These are phyloP conservation scores for Peronospora farinosa DNA, from an alignment of 352 stramenopile species.

Conservation along the genomic window DNA sequence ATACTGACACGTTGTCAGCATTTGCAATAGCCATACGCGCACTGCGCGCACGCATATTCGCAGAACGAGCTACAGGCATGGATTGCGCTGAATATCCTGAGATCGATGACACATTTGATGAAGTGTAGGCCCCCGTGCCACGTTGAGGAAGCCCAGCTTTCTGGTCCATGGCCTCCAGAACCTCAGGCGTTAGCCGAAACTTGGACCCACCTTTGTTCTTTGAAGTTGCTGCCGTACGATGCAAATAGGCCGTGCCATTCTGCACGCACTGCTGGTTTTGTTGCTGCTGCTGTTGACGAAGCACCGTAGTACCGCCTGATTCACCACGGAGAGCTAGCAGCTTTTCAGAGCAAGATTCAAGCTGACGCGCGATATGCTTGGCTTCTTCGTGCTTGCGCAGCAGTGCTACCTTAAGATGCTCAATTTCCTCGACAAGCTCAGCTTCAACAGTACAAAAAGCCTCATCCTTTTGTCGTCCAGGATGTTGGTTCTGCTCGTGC, in stretches of 20 bases:
- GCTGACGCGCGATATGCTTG: constrained; percentile 52
- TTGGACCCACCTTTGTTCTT: constrained; percentile 28
- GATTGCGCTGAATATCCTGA: constrained; percentile 52
- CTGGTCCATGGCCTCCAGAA: constrained; percentile 52
- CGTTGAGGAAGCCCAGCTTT: constrained; percentile 46
- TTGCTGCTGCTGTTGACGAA: constrained; percentile 12
- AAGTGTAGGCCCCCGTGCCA: constrained; percentile 40
- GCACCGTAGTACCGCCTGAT: neutral
- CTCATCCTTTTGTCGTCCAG: constrained; percentile 37
- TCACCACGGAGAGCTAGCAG: constrained; percentile 37
- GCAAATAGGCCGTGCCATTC: constrained; percentile 9
- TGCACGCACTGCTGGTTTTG: constrained; percentile 15
- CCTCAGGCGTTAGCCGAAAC: constrained; percentile 46
- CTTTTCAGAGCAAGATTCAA: constrained; percentile 49
- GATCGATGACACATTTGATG: constrained; percentile 59
- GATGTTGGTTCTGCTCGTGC: constrained; percentile 33
- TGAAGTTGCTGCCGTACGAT: constrained; percentile 8
- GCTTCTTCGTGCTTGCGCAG: constrained; percentile 75
- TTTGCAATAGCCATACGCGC: constrained; percentile 28
- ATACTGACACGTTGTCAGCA: constrained; percentile 49
- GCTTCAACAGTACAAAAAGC: constrained; percentile 29
- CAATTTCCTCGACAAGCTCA: constrained; percentile 56
- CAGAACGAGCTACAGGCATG: constrained; percentile 28
- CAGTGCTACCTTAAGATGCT: constrained; percentile 57
- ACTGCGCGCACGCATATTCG: constrained; percentile 26